Evolutionary conservation across 2,329 filamentous ascomycete species (phyloP).

Genomic region (Epichloe baconii): DNA sequence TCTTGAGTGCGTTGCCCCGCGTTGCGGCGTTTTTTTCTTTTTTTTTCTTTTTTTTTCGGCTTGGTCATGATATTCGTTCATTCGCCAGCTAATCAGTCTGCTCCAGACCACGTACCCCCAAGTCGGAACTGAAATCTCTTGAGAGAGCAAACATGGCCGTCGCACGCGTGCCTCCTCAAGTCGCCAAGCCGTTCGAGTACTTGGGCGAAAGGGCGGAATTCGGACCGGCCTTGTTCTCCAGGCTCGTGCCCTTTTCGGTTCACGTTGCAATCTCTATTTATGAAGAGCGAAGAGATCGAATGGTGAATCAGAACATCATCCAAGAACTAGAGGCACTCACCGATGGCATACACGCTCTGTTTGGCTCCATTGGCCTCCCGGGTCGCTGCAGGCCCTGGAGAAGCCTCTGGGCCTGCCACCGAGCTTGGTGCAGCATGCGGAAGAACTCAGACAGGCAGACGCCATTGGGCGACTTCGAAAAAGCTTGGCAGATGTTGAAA

Average conservation of each 20-base stretch:
- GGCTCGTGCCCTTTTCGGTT: conserved; percentile 88
- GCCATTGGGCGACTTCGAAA: conserved; percentile 64
- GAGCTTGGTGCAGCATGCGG: conserved; percentile 74
- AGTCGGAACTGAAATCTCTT: conserved; percentile 73
- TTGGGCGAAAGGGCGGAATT: conserved; percentile 71
- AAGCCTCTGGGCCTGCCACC: conserved; percentile 86
- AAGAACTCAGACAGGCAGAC: conserved; percentile 86
- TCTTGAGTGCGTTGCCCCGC: conserved; percentile 46
- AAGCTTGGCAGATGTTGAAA: conserved; percentile 80
- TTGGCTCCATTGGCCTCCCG: conserved; percentile 81
- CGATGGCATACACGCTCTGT: conserved; percentile 61
- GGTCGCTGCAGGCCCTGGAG: conserved; percentile 85
- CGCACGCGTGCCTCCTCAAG: conserved; percentile 64
- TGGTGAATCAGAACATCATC: conserved; percentile 80
- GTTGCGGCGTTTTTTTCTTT: no score
- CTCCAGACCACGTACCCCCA: conserved; percentile 66
- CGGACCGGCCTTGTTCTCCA: conserved; percentile 74
- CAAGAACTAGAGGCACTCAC: conserved; percentile 74
- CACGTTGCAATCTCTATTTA: conserved; percentile 94
- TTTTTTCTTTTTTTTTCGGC: no score
- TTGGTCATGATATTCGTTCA: background rate
- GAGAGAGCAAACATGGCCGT: conserved; percentile 84
- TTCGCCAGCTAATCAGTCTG: conserved; percentile 16
- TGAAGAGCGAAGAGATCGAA: conserved; percentile 76
- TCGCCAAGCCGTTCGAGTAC: conserved; percentile 66